Percentiles rank a stretch among this genome's conserved stretches.
phyloP scores from a whole-genome alignment of 768 basidiomycete species.

The Suillus luteus region DNA sequence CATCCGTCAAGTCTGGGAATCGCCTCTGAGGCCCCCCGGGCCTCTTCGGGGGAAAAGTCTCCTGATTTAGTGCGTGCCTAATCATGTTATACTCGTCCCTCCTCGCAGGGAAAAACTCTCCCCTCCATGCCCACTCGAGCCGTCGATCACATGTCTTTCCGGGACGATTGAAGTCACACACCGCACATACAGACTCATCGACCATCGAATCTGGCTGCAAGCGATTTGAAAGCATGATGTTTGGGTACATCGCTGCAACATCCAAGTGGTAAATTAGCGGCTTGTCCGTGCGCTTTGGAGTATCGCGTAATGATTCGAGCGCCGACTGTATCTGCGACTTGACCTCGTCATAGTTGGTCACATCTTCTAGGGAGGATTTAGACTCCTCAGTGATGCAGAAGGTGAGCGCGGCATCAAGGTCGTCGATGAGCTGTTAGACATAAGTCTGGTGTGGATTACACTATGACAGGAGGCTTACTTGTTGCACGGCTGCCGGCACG shows the following conservation, averaged over 20 bases:
- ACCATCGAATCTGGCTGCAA: conserved; percentile 98
- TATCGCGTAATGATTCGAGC: conserved; percentile 89
- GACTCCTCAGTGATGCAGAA: conserved; percentile 91
- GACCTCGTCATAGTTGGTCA: conserved; percentile 96
- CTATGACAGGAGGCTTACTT: conserved; percentile 40
- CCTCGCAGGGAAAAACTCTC: conserved; percentile 97
- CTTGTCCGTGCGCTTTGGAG: conserved; percentile 84
- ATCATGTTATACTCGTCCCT: conserved; percentile 99
- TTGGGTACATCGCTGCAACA: conserved; percentile 99
- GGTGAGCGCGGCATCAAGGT: conserved; percentile 87
- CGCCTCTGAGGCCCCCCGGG: conserved; percentile 73
- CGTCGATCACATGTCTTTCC: conserved; percentile 93
- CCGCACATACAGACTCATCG: conserved; percentile 94
- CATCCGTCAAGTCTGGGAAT: conserved; percentile 78
- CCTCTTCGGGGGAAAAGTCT: conserved; percentile 82
- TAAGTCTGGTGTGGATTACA: background rate
- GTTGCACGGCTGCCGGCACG: conserved; percentile 80
- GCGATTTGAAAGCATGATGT: conserved; percentile 99
- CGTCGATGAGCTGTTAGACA: conserved; percentile 75
- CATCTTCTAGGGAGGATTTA: conserved; percentile 71
- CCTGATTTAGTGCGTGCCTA: conserved; percentile 93
- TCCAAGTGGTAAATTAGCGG: conserved; percentile 98
- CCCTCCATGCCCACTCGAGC: conserved; percentile 98
- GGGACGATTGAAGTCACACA: conserved; percentile 97
- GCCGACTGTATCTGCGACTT: conserved; percentile 74